Evolutionary conservation across 2,329 filamentous ascomycete species (phyloP).

Genomic region (Monosporascus sp.): DNA sequence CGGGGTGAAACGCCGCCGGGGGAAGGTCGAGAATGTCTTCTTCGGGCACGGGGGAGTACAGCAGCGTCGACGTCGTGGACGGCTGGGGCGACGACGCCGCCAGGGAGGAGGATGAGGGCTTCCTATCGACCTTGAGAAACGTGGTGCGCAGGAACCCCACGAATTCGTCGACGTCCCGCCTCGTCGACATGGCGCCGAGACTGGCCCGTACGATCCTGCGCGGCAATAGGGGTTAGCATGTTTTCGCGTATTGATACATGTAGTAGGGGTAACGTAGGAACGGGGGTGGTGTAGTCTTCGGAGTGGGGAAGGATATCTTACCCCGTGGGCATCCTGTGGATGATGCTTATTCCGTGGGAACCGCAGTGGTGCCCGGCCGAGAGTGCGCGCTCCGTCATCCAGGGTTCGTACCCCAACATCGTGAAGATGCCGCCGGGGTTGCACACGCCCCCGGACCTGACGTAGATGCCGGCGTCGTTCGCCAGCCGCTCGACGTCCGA

Average conservation of each 20-base stretch:
- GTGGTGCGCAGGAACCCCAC: slow-evolving; percentile 39
- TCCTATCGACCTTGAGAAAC: slow-evolving; percentile 26
- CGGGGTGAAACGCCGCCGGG: neutral
- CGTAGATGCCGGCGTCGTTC: slow-evolving; percentile 49
- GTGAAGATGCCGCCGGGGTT: slow-evolving; percentile 42
- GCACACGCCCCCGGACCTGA: slow-evolving; percentile 54
- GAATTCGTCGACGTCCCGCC: slow-evolving; percentile 47
- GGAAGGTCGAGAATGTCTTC: neutral
- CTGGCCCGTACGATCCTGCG: slow-evolving; percentile 53
- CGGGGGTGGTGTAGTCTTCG: neutral
- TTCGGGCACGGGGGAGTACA: neutral
- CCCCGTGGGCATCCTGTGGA: slow-evolving; percentile 51
- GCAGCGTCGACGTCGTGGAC: slow-evolving; percentile 7
- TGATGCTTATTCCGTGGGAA: slow-evolving; percentile 45
- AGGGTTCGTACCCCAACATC: slow-evolving; percentile 45
- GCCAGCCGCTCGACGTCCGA: slow-evolving; percentile 54
- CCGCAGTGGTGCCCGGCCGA: slow-evolving; percentile 55
- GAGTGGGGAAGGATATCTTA: slow-evolving; percentile 12
- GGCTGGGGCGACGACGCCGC: slow-evolving; percentile 7
- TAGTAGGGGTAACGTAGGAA: neutral
- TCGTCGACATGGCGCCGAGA: slow-evolving; percentile 57
- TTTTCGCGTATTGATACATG: too few species aligned
- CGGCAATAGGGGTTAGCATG: neutral
- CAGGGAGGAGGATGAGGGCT: slow-evolving; percentile 10
- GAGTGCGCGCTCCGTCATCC: slow-evolving; percentile 50